Base-by-base conservation (phyloP, 345 rosid genomes). In the Melaleuca alternifolia region DNA sequence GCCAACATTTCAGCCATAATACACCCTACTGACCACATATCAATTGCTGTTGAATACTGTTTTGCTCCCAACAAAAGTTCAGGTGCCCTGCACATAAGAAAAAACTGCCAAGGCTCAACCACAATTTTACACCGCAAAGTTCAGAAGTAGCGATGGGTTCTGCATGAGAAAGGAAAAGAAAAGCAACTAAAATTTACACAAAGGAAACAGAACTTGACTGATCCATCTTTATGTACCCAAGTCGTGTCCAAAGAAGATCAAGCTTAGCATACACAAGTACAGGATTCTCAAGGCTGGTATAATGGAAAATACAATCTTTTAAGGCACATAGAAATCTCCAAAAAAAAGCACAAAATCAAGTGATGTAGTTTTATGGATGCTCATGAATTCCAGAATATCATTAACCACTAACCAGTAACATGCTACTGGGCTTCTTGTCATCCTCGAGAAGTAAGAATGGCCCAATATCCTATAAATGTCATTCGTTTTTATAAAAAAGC, bases 1-100 rank as follows among this genome's bases (percentile, higher is more conserved):
- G 94, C 90, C 89, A 97, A 92, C 86, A 97, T 84, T 86, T 97
- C 99, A 30, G 97, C 98, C 98, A 96, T 96, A 77, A 96, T 95
- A 88, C 98, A 96, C 54, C 99, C 98, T 10, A 95, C 85, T 8
- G 99, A 96, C 99, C 99, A 96, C 98, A 96, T 96, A 91, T 96
- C 99, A 85, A 96, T 90, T 46, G 97, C 98, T 54, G 96, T 94
- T 48, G 98, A 95, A 89, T 96, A 95, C 87, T 91, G 85, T 86
- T 95, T 94, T 50, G 95, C 94, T 89, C 97, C 99, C 59, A 95
- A 87, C 4, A 96, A 91, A 77, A 95, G 98, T 88, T 96, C 98
- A 11, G 98, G 98, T 83, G 98, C 97, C 87, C 99, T 96, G 91
- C 88, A 92, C 9, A 86, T 15, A 23, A 75, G 83, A 41, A 44